These are phyloP conservation scores for Daedaleopsis nitida DNA, from an alignment of 768 basidiomycete species.

Conservation along the genomic window DNA sequence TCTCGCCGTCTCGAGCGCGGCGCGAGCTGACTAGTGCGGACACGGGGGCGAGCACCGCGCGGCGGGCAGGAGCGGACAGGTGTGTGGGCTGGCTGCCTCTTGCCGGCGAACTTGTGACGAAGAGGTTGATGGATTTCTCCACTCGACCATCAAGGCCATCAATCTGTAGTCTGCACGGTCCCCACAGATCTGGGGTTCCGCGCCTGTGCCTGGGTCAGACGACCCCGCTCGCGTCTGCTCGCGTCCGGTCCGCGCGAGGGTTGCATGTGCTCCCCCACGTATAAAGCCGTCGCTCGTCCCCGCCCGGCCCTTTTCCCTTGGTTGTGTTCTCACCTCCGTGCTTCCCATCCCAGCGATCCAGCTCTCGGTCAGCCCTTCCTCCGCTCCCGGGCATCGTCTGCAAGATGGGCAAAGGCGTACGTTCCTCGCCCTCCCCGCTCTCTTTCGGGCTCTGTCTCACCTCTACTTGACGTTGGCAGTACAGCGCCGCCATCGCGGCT, in stretches of 20 bases:
- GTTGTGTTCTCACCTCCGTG: constrained; percentile 2
- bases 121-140: background rate
- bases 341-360: constrained; percentile 4
- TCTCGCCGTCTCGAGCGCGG: too few relatives aligned
- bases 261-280: background rate
- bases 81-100: background rate
- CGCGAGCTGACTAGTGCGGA: too few relatives aligned
- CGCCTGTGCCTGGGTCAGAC: constrained; percentile 18
- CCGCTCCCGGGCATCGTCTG: background rate
- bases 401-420: constrained; percentile 32
- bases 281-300: background rate
- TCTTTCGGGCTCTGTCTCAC: background rate
- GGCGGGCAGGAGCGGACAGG: too few relatives aligned
- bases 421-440: background rate
- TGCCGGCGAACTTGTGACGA: background rate
- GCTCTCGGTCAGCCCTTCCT: background rate
- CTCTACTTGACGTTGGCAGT: constrained; percentile 34
- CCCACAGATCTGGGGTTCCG: constrained; percentile 6
- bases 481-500: constrained; percentile 54
- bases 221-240: constrained; percentile 7
- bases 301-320: background rate
- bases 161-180: background rate
- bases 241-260: constrained; percentile 4
- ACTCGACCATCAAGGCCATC: constrained; percentile 14
- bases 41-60: too few relatives aligned